Conservation (phyloP, 495 filamentous ascomycete genomes). For the Aspergillus wentii region DNA sequence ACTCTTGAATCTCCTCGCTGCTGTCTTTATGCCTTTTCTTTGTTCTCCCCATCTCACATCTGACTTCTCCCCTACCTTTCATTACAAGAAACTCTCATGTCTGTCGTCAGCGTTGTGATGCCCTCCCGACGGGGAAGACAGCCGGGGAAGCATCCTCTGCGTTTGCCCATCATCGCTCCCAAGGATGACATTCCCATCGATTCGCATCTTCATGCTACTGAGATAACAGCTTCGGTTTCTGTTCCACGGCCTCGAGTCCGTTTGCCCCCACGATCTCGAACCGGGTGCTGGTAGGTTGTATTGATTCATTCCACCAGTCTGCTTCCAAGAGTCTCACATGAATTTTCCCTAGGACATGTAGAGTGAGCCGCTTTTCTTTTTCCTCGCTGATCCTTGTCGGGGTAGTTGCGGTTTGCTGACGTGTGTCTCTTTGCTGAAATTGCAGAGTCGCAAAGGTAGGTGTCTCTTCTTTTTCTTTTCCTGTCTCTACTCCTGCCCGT, state of each 20-base stretch:
- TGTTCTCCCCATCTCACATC: constrained; percentile 2
- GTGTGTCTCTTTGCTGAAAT: constrained; percentile 7
- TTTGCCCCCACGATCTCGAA: constrained; percentile 48
- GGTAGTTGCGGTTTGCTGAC: constrained; percentile 8
- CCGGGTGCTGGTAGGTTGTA: constrained; percentile 51
- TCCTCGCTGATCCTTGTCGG: background rate
- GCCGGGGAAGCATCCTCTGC: constrained; percentile 31
- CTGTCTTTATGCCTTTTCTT: constrained; percentile 8
- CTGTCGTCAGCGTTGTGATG: constrained; percentile 32
- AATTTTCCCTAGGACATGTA: constrained; percentile 38
- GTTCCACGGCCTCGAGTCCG: constrained; percentile 39
- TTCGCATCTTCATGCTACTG: too few relatives aligned
- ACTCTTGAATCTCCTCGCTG: constrained; percentile 3
- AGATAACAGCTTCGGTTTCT: too few relatives aligned
- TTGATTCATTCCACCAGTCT: constrained; percentile 5
- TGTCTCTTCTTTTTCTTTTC: too few relatives aligned
- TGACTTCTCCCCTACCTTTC: constrained; percentile 1
- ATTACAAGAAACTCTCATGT: constrained; percentile 25
- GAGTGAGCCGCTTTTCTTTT: constrained; percentile 31
- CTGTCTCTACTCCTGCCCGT: too few relatives aligned
- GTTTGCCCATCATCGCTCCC: constrained; percentile 45
- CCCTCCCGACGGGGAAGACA: constrained; percentile 28
- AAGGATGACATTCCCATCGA: constrained; percentile 31
- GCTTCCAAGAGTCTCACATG: constrained; percentile 7
- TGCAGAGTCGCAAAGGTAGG: constrained; percentile 54